Evolutionary conservation across 176 grass and related monocot genomes (phyloP), one percentile per base, ranked within the genome.

Genomic region (Cenchrus fungigraminus): DNA sequence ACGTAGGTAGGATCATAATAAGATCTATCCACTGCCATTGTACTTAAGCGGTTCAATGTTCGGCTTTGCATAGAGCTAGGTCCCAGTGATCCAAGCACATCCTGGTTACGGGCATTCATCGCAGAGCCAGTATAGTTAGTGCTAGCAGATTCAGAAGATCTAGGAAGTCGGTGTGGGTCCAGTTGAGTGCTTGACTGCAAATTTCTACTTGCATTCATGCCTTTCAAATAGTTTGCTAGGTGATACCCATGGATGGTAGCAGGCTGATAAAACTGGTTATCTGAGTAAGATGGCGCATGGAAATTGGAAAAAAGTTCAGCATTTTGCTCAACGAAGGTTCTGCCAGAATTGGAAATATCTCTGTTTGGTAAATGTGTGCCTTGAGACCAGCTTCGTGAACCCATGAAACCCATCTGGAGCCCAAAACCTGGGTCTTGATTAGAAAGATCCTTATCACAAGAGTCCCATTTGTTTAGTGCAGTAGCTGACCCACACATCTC

Each of bases 161-260:
- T 87, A 44, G 81, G 70, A 75, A 61, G 43, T 72, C 3, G 62
- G 9, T 44, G 67, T 52, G 72, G 81, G 13, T 93, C 85, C 34
- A 80, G 54, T 66, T 80, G 44, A 58, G 84, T 82, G 63, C 77
- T 87, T 51, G 82, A 88, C 53, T 65, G 40, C 10, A 76, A 64
- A 50, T 51, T 78, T 69, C 85, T 82, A 79, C 71, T 79, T 61
- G 87, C 71, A 81, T 76, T 78, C 10, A 90, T 76, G 49, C 71
- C 75, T 91, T 91, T 90, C 19, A 94, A 83, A 83, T 84, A 89
- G 29, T 80, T 88, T 77, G 86, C 65, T 40, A 85, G 78, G 50
- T 88, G 95, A 85, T 93, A 95, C 8, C 92, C 95, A 89, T 98
- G 95, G 75, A 95, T 82, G 19, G 92, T 98, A 9, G 91, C 92